Base-by-base conservation (phyloP, 164 flowering plant species). In the Tinospora cordifolia region DNA sequence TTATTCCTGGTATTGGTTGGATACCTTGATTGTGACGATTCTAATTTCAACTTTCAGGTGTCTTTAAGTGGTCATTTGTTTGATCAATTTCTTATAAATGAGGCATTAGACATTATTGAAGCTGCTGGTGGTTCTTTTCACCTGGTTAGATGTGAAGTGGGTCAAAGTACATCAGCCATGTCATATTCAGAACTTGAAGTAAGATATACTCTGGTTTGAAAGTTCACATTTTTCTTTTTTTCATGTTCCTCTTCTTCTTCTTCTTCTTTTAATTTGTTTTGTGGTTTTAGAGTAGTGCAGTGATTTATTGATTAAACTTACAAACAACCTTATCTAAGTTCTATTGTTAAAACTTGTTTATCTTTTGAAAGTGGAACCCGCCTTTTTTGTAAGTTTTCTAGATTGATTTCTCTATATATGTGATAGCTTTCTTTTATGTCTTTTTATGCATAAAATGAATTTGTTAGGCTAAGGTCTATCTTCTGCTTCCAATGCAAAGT, bases 61-160 rank as follows among this genome's bases (percentile, higher is more conserved):
- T 95, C 99, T 77, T 74, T 95, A 58, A 92, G 90, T 83, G 99
- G 99, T 66, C 99, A 95, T 84, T 83, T 95, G 75, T 95, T 95
- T 78, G 99, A 95, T 81, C 77, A 88, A 54, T 90, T 90, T 78
- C 82, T 92, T 41, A 95, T 95, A 79, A 95, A 95, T 76, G 96
- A 91, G 79, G 98, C 98, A 22, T 75, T 95, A 75, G 97, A 95
- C 80, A 90, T 88, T 71, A 92, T 95, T 40, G 99, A 95, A 88
- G 91, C 91, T 69, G 99, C 98, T 1, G 98, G 98, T 63, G 99
- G 99, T 65, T 87, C 97, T 69, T 95, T 95, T 76, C 94, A 85
- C 69, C 79, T 92, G 79, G 90, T 83, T 22, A 91, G 84, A 71
- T 95, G 98, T 77, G 89, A 87, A 73, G 89, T 95, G 59, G 99